Conservation (phyloP, 202 grass and related monocot genomes). For the Zoysia matrella region DNA sequence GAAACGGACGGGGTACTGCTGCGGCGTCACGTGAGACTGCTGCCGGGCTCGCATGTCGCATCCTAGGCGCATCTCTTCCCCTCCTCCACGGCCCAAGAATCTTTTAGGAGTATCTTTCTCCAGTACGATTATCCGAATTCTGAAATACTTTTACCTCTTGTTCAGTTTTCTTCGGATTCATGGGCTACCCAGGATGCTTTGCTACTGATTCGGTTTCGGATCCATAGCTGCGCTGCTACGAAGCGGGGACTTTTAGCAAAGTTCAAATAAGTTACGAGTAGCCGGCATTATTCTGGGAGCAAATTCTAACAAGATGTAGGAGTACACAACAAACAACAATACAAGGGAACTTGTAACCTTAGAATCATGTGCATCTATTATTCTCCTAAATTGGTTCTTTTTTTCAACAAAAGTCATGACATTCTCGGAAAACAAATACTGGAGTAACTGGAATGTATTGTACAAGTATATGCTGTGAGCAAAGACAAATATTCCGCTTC, state of each 20-base stretch:
- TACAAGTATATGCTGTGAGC: neutral
- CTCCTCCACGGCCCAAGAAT: neutral
- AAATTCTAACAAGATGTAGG: neutral
- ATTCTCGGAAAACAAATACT: too few species aligned
- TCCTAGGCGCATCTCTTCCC: neutral
- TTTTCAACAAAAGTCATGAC: too few species aligned
- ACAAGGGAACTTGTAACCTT: neutral
- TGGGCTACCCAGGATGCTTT: neutral
- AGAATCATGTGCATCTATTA: neutral
- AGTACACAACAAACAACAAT: too few species aligned
- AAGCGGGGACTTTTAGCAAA: too few species aligned
- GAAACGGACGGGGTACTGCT: neutral
- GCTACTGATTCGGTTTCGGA: neutral
- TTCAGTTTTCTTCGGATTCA: neutral
- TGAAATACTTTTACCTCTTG: neutral
- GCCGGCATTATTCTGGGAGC: neutral
- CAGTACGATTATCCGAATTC: neutral
- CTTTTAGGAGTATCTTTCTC: neutral
- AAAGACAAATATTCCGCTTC: neutral
- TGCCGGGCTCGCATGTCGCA: neutral
- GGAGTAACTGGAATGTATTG: neutral
- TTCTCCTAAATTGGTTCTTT: neutral
- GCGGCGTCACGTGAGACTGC: slow-evolving; percentile 31
- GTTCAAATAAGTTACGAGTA: too few species aligned
- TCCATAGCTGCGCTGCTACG: too few species aligned